A percentile compares a stretch with the other conserved stretches of the same genome.
Conservation (phyloP, 2,329 filamentous ascomycete species). For the Mollisiaceae sp. region DNA sequence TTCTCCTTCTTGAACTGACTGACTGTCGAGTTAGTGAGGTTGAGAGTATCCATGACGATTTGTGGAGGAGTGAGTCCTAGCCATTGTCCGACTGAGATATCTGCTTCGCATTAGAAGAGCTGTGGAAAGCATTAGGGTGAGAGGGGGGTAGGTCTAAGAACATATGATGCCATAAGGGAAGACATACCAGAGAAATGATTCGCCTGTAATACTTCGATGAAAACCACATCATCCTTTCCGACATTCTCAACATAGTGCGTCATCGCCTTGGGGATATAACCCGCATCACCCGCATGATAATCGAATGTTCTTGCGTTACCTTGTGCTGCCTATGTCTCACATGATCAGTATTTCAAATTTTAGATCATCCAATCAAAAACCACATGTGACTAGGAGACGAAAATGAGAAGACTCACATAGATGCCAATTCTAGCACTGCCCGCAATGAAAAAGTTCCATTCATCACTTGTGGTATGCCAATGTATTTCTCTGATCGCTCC, state of each 20-base stretch:
- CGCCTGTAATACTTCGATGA: conserved; percentile 76
- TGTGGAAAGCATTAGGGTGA: neutral
- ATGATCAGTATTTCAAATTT: too few species aligned
- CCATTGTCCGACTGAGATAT: conserved; percentile 53
- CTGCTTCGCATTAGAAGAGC: conserved; percentile 34
- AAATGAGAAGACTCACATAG: conserved; percentile 52
- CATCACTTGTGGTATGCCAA: conserved; percentile 80
- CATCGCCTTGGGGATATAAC: conserved; percentile 77
- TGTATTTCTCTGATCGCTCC: conserved; percentile 60
- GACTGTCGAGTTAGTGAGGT: conserved; percentile 48
- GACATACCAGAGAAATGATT: conserved; percentile 60
- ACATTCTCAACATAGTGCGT: conserved; percentile 85
- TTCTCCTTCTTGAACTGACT: conserved; percentile 50
- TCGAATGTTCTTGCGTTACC: conserved; percentile 56
- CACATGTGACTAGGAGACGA: too few species aligned
- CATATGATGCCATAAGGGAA: neutral
- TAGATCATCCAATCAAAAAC: too few species aligned
- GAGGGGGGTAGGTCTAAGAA: too few species aligned
- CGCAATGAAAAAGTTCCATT: conserved; percentile 80
- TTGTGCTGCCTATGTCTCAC: conserved; percentile 8
- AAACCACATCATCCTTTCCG: conserved; percentile 75
- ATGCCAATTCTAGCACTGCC: conserved; percentile 76
- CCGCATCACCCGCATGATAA: conserved; percentile 76
- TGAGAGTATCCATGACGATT: conserved; percentile 62
- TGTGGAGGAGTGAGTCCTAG: conserved; percentile 58